Evolutionary conservation across 768 basidiomycete genomes (phyloP), one percentile per base, ranked within the genome.

Genomic region (Wakefieldia striispora): DNA sequence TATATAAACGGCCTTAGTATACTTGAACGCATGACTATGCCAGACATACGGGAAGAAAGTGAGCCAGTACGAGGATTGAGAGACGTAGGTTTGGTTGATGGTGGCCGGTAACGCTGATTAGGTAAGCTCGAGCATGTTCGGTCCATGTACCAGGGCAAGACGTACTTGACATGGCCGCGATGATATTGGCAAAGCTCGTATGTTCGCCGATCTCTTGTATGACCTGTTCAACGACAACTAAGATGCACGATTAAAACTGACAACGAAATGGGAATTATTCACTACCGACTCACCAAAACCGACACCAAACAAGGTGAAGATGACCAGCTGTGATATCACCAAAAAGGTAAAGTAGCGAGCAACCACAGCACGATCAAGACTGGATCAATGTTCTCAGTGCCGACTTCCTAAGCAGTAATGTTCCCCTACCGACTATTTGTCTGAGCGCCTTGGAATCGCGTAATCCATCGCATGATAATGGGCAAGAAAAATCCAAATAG

Each of bases 291-390:
- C 49, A 90, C 89, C 84, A 73, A 93, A 94, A 49, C 85, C 75
- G 41, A 95, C 94, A 57, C 91, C 90, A 53, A 97, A 84, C 50
- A 95, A 69, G 14, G 91, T 95, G 75, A 98, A 99, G 70, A 98
- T 84, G 54, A 99, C 76, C 60, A 99, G 72, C 65, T 97, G 94
- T 43, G 88, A 91, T 69, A 97, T 86, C 50, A 98, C 84, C 68
- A 98, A 75, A 79, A 99, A 98, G 1, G 88, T 77, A 63, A 86
- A 98, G 70, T 97, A 98, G 42, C 93, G 84, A 17, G 91, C 91
- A 34, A 95, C 78, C 51, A 98, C 95, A 33, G 87, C 85, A 29
- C 97, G 87, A 60, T 98, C 95, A 45, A 94, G 79, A 43, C 81
- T 81, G 79, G 8, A 86, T n/a, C 31, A 38, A 37, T 12, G 5